Evolutionary conservation across 2,329 filamentous ascomycete species (phyloP).

Genomic region (Pseudogymnoascus sp.): DNA sequence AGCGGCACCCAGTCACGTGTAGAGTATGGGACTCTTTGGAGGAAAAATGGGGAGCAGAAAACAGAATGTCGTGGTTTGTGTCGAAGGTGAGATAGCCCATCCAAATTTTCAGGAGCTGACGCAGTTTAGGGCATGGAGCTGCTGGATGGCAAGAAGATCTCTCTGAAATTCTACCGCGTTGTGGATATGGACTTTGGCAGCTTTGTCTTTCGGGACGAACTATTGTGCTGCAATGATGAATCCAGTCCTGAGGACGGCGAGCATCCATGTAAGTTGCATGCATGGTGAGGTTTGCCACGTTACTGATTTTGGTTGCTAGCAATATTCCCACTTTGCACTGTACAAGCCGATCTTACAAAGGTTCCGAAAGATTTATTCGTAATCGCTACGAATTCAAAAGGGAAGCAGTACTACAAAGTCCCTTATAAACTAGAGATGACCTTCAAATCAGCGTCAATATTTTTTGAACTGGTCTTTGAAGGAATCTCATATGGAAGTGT

Average conservation of each 20-base stretch:
- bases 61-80: neutral
- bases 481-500: neutral
- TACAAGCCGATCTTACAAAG: neutral
- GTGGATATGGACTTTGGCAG: neutral
- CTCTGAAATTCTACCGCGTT: neutral
- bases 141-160: neutral
- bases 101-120: neutral
- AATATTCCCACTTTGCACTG: neutral
- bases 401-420: neutral
- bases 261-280: neutral
- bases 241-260: neutral
- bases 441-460: neutral
- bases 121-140: neutral
- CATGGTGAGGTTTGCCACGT: neutral
- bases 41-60: neutral
- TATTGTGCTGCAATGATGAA: constrained; percentile 8
- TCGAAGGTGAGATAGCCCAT: neutral
- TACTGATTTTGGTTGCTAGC: neutral
- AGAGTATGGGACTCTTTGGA: neutral
- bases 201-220: constrained; percentile 13
- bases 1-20: neutral
- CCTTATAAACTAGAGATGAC: neutral
- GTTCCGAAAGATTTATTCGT: neutral
- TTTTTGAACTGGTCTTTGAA: neutral
- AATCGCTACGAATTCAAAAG: neutral